phyloP scores from a whole-genome alignment of 345 rosid species.

The Melaleuca alternifolia region DNA sequence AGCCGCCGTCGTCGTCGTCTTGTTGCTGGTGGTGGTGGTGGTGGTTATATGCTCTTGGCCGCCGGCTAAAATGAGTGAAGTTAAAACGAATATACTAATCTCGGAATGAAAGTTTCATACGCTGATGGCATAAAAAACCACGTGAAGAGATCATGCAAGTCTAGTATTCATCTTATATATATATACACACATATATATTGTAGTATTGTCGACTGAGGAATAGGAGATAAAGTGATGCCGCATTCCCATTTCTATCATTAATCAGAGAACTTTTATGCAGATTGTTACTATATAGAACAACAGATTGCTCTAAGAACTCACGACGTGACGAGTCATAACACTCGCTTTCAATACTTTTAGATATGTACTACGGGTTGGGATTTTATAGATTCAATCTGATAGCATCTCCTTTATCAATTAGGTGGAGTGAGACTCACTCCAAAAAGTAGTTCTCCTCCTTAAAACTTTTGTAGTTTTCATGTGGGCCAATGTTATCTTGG shows the following conservation, averaged over 20 bases:
- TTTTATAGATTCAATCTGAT: too few relatives aligned
- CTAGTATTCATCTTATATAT: too few relatives aligned
- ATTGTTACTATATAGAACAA: neutral
- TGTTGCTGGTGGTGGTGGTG: neutral
- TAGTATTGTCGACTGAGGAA: neutral
- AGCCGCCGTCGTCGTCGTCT: neutral
- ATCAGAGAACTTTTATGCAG: neutral
- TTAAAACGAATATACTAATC: neutral
- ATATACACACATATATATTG: too few relatives aligned
- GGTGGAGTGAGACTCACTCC: too few relatives aligned
- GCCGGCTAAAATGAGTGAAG: neutral
- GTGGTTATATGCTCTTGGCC: neutral
- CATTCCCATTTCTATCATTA: neutral
- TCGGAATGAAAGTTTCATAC: neutral
- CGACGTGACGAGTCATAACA: neutral
- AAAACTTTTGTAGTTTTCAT: too few relatives aligned
- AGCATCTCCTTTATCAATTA: too few relatives aligned
- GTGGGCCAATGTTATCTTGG: too few relatives aligned
- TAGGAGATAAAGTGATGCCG: neutral
- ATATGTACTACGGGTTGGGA: too few relatives aligned
- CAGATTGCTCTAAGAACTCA: neutral
- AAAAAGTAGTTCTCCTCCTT: too few relatives aligned
- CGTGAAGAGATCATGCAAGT: too few relatives aligned
- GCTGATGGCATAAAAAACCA: neutral
- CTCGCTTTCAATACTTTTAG: neutral